These are phyloP conservation scores for Mycocentrospora acerina DNA, from an alignment of 2,329 filamentous ascomycete species.

Conservation along the genomic window DNA sequence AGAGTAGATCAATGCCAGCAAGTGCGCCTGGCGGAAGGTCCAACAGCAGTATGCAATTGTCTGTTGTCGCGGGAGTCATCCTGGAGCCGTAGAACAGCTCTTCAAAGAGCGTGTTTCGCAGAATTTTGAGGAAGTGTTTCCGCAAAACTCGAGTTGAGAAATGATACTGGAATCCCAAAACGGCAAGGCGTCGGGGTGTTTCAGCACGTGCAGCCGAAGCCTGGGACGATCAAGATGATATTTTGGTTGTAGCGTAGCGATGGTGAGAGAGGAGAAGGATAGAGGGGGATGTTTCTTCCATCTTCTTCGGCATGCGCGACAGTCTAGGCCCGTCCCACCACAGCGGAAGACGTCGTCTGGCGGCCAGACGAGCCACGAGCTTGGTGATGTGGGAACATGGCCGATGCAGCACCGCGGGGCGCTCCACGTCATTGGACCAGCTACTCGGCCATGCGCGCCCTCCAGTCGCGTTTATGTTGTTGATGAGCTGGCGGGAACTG, in stretches of 20 bases:
- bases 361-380: too few species aligned
- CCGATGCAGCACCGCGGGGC: too few species aligned
- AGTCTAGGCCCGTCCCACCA: too few species aligned
- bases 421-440: too few species aligned
- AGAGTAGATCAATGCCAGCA: slow-evolving; percentile 59
- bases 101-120: slow-evolving; percentile 38
- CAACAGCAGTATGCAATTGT: slow-evolving; percentile 46
- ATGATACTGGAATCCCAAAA: slow-evolving; percentile 17
- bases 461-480: too few species aligned
- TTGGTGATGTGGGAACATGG: too few species aligned
- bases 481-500: too few species aligned
- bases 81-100: slow-evolving; percentile 35
- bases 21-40: slow-evolving; percentile 49
- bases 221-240: background rate
- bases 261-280: background rate
- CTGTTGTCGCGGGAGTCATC: slow-evolving; percentile 38
- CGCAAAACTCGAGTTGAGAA: slow-evolving; percentile 12
- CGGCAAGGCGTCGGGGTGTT: slow-evolving; percentile 11
- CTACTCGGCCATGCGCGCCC: too few species aligned
- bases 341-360: too few species aligned
- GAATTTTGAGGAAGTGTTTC: slow-evolving; percentile 27
- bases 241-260: too few species aligned
- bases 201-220: slow-evolving; percentile 12
- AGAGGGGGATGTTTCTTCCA: too few species aligned
- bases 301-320: too few species aligned